Base-by-base conservation (phyloP, 1,139 yeast species). In the Diutina catenulata region DNA sequence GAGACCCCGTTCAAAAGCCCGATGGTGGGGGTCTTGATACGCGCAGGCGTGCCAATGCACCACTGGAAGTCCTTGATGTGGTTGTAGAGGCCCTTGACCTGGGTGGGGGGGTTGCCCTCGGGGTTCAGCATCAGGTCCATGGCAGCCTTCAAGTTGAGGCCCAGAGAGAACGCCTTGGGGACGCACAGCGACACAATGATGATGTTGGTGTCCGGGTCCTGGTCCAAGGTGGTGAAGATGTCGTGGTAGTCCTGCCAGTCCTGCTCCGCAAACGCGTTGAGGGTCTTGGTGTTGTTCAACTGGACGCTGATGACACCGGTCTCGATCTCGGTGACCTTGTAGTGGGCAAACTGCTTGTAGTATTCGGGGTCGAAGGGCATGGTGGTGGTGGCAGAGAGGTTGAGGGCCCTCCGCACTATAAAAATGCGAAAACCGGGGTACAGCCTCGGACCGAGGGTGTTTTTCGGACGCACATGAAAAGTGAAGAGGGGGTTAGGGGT, bases 131-230 rank as follows among this genome's bases (percentile, higher is more conserved):
- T 35, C 4, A 51, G 39, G 3, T 29, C 42, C 25, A 52, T 40
- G 3, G 70, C 68, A 9, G 55, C 60, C 53, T 60, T 67, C 46
- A 81, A 56, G 49, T 82, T 80, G 44, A 82, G 62, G 0, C 94
- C 94, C 9, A 86, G 67, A 21, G 79, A 64, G 49, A 82, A 80
- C 1, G 79, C 64, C 35, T 55, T 58, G 16, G 81, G 81, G 1
- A 55, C 60, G 0, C 77, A 76, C 1, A 79, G 70, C 1, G 83
- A 60, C 5, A 82, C 65, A 38, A 67, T 49, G 33, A 80, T 72
- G 20, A 68, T 73, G 23, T 72, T 68, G 33, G 76, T 70, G 3
- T 54, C 57, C 7, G 65, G 60, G 14, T 69, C 70, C 3, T 46
- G 41, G 40, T 73, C 76, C 25, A 82, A 64, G 36, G 52, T 49